Evolutionary conservation across 2,329 filamentous ascomycete genomes (phyloP).

Genomic region (Lachnellula hyalina): DNA sequence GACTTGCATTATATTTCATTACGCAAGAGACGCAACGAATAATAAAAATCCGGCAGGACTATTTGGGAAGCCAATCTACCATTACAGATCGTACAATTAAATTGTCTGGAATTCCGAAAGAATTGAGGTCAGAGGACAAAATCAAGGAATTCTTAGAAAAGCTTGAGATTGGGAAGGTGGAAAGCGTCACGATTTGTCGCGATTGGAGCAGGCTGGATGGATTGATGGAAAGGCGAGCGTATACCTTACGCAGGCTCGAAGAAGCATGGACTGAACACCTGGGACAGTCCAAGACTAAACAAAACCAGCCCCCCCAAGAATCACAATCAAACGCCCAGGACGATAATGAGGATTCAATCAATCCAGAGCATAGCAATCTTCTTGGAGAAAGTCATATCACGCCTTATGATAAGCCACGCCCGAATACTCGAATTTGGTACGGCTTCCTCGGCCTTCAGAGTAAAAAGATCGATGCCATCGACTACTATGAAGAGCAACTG

Average conservation of each 20-base stretch:
- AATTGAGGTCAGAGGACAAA: slow-evolving; percentile 73
- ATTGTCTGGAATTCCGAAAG: slow-evolving; percentile 77
- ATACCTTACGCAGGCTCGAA: slow-evolving; percentile 68
- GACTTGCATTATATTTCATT: slow-evolving; percentile 75
- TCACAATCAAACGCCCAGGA: slow-evolving; percentile 27
- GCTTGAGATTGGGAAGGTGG: slow-evolving; percentile 82
- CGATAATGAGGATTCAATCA: slow-evolving; percentile 37
- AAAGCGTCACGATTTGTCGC: slow-evolving; percentile 78
- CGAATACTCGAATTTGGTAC: slow-evolving; percentile 70
- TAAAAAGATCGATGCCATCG: slow-evolving; percentile 79
- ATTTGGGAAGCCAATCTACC: slow-evolving; percentile 89
- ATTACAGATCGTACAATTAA: slow-evolving; percentile 92
- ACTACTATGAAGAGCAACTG: slow-evolving; percentile 88
- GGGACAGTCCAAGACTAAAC: slow-evolving; percentile 47
- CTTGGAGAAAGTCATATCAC: slow-evolving; percentile 42
- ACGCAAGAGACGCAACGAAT: slow-evolving; percentile 78
- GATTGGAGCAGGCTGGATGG: slow-evolving; percentile 80
- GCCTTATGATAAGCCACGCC: slow-evolving; percentile 46
- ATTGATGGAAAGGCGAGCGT: slow-evolving; percentile 62
- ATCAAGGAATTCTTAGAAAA: slow-evolving; percentile 85
- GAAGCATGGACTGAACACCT: slow-evolving; percentile 75
- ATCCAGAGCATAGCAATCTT: slow-evolving; percentile 54
- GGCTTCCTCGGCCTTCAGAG: slow-evolving; percentile 69
- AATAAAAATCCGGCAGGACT: slow-evolving; percentile 81
- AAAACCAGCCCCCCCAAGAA: slow-evolving; percentile 37